Evolutionary conservation across 1,284 basidiomycete species (phyloP).

Genomic region (Volvariella surrecta): DNA sequence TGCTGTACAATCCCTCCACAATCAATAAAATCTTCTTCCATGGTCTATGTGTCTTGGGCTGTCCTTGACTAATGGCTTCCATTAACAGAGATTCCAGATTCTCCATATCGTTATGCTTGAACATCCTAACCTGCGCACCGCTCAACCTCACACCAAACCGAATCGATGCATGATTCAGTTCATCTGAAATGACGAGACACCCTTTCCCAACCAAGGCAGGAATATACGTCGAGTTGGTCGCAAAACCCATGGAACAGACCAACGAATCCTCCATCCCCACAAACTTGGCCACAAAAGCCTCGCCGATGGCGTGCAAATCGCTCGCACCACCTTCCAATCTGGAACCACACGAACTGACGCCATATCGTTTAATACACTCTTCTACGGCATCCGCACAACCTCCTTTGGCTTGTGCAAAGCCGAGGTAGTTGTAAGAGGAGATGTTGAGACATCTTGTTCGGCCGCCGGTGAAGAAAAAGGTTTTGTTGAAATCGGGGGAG

Average conservation of each 20-base stretch:
- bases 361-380: slow-evolving; percentile 70
- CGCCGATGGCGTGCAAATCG: slow-evolving; percentile 78
- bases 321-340: slow-evolving; percentile 80
- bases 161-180: slow-evolving; percentile 95
- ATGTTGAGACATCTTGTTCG: slow-evolving; percentile 91
- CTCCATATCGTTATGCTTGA: slow-evolving; percentile 96
- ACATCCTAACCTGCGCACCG: slow-evolving; percentile 24
- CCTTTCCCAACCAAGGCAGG: slow-evolving; percentile 90
- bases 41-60: slow-evolving; percentile 93
- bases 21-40: slow-evolving; percentile 98
- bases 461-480: slow-evolving; percentile 72
- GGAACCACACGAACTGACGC: slow-evolving; percentile 70
- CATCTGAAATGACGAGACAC: slow-evolving; percentile 94
- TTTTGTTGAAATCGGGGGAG: slow-evolving; percentile 77
- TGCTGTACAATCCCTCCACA: slow-evolving; percentile 95
- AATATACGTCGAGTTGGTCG: slow-evolving; percentile 94
- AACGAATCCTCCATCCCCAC: slow-evolving; percentile 85
- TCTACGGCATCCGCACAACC: slow-evolving; percentile 93
- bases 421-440: slow-evolving; percentile 99
- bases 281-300: slow-evolving; percentile 87
- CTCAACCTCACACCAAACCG: slow-evolving; percentile 61
- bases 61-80: slow-evolving; percentile 95
- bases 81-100: slow-evolving; percentile 76
- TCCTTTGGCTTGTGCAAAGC: slow-evolving; percentile 92
- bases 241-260: slow-evolving; percentile 95